phyloP scores from a whole-genome alignment of 345 rosid species.

The Syzygium oleosum region DNA sequence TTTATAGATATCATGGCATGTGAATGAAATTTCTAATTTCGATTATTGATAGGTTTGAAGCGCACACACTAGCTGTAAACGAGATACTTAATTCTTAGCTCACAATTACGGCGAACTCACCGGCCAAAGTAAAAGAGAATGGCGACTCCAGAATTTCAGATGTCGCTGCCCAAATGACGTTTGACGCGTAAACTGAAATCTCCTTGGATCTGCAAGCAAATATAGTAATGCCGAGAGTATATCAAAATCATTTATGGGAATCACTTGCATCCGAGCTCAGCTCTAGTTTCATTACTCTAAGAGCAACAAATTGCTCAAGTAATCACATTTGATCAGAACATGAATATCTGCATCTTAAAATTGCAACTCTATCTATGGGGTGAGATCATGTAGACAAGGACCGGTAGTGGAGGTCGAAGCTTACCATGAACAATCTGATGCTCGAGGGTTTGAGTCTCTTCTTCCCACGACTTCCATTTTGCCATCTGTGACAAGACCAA shows the following conservation, averaged over 20 bases:
- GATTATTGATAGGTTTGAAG: not conserved
- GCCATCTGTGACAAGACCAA: slow-evolving; percentile 9
- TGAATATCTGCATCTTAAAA: not conserved
- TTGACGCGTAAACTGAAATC: slow-evolving; percentile 10
- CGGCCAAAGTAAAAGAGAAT: slow-evolving; percentile 13
- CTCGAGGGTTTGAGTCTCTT: slow-evolving; percentile 15
- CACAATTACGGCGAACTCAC: not conserved
- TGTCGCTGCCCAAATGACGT: slow-evolving; percentile 14
- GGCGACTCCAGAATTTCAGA: slow-evolving; percentile 11
- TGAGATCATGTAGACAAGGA: not conserved
- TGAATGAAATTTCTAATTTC: not conserved
- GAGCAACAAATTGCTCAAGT: not conserved
- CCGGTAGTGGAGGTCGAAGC: not conserved
- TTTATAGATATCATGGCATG: not conserved
- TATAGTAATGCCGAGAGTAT: not conserved
- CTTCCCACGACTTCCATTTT: slow-evolving; percentile 24
- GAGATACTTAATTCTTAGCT: not conserved
- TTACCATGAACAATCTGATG: slow-evolving; percentile 17
- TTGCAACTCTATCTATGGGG: not conserved
- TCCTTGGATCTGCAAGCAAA: slow-evolving; percentile 13
- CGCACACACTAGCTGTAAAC: not conserved
- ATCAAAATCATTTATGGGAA: not conserved
- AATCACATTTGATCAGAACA: not conserved
- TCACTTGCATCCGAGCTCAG: not conserved
- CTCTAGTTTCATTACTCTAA: not conserved